These are phyloP conservation scores for Penicillium cosmopolitanum DNA, from an alignment of 495 filamentous ascomycete species.

Conservation along the genomic window DNA sequence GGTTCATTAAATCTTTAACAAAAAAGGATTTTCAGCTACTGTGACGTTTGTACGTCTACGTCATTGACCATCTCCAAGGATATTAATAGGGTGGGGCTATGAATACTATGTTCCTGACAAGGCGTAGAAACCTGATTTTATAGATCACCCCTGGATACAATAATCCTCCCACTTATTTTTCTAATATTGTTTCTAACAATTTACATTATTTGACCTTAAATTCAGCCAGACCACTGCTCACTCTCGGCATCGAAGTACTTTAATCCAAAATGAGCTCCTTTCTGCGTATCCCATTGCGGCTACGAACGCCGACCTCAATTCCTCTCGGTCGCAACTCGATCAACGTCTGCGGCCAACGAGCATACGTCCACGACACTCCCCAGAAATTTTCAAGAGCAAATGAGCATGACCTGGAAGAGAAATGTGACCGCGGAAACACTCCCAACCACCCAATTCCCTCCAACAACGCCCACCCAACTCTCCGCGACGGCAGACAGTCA, in stretches of 20 bases:
- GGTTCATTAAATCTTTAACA: no score
- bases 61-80: neutral
- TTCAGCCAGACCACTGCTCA: neutral
- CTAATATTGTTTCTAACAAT: neutral
- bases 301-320: slow-evolving; percentile 7
- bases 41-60: neutral
- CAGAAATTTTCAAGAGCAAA: neutral
- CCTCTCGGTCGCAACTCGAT: slow-evolving; percentile 4
- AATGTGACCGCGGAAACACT: neutral
- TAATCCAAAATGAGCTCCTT: slow-evolving; percentile 12
- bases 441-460: slow-evolving; percentile 35
- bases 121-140: neutral
- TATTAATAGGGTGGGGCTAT: neutral
- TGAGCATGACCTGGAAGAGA: neutral
- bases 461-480: slow-evolving; percentile 44
- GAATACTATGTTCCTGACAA: neutral
- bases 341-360: neutral
- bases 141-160: neutral
- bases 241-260: neutral
- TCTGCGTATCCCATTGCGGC: slow-evolving; percentile 1
- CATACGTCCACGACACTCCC: slow-evolving; percentile 4
- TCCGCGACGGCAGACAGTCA: slow-evolving; percentile 36
- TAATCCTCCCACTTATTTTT: neutral
- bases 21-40: no score
- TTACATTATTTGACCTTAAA: neutral